Evolutionary conservation across 2,329 filamentous ascomycete species (phyloP).

Genomic region (Aspergillus caelatus): DNA sequence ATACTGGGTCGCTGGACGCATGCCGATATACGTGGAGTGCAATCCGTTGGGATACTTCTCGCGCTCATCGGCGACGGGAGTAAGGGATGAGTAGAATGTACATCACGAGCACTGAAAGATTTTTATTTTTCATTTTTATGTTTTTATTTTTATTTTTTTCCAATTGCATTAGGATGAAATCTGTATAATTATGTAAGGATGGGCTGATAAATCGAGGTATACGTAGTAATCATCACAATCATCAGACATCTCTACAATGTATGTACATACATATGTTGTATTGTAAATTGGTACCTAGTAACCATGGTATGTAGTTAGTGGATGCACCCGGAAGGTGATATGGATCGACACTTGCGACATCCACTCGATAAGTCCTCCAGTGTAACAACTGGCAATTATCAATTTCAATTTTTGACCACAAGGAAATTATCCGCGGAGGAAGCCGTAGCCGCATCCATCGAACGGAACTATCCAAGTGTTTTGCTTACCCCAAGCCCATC

Average conservation of each 20-base stretch:
- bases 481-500: neutral
- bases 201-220: conserved; percentile 7
- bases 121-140: neutral
- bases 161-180: neutral
- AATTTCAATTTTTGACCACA: neutral
- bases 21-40: conserved; percentile 3
- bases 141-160: neutral
- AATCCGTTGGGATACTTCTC: neutral
- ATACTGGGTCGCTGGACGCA: neutral
- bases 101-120: neutral
- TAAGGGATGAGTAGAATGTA: neutral
- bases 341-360: neutral
- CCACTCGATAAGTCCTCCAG: neutral
- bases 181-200: neutral
- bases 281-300: neutral
- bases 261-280: neutral
- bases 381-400: neutral
- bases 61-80: neutral
- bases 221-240: conserved; percentile 1
- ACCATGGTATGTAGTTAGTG: neutral
- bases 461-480: neutral
- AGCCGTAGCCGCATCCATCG: neutral
- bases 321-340: conserved; percentile 8
- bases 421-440: neutral
- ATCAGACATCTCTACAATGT: neutral